Conservation (phyloP, 257 asterid species). For the Nicotiana benthamiana region DNA sequence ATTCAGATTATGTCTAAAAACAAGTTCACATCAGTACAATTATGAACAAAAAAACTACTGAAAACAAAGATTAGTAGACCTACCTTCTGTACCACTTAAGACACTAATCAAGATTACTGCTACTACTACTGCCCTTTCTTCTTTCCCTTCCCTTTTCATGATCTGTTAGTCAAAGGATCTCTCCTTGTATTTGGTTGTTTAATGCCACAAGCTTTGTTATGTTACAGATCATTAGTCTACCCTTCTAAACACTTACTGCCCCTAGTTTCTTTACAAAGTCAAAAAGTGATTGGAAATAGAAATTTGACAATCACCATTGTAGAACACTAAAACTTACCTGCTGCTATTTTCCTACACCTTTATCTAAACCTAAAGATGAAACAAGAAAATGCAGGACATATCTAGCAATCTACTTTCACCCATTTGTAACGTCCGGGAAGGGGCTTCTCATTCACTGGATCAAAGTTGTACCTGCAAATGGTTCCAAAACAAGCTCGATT, state of each 20-base stretch:
- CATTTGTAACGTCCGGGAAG: constrained; percentile 29
- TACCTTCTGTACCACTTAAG: constrained; percentile 13
- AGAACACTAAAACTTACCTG: constrained; percentile 2
- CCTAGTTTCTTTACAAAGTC: constrained; percentile 22
- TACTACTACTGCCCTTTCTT: not conserved
- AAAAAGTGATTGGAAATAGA: constrained; percentile 9
- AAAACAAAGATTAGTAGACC: constrained; percentile 4
- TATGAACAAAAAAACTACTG: constrained; percentile 15
- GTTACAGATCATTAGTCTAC: constrained; percentile 40
- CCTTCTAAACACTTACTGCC: constrained; percentile 14
- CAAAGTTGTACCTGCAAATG: constrained; percentile 33
- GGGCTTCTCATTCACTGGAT: constrained; percentile 28
- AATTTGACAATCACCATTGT: constrained; percentile 12
- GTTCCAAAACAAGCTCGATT: not conserved
- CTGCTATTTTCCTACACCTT: constrained; percentile 12
- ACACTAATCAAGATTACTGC: not conserved
- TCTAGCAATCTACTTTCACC: constrained; percentile 21
- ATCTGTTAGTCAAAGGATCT: constrained; percentile 27
- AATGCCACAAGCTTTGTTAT: constrained; percentile 23
- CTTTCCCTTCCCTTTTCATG: constrained; percentile 15
- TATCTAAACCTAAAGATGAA: constrained; percentile 2
- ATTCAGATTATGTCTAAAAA: constrained; percentile 13
- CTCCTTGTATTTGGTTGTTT: constrained; percentile 17
- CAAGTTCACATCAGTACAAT: constrained; percentile 21
- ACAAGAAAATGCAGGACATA: constrained; percentile 5